Base-by-base conservation (phyloP, 495 filamentous ascomycete genomes). In the Penicillium desertorum region DNA sequence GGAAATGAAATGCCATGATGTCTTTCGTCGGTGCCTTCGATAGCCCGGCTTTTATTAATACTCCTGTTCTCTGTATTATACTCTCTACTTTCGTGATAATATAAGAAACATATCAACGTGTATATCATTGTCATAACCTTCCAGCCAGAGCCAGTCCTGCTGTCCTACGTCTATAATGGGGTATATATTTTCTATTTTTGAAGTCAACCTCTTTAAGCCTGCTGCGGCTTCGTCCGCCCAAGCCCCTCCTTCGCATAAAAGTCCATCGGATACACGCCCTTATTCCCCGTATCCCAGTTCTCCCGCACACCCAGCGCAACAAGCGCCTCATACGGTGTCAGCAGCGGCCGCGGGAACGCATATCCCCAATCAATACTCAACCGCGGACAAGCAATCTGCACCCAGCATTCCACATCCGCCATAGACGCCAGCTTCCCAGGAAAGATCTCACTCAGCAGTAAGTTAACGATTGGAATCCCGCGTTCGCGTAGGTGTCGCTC, bases 291-390 rank as follows among this genome's bases (percentile, higher is more conserved):
- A 11, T 83, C 81, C 93, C 93, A 96, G 51, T 85, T 86, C 57
- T 93, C 80, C 62, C 80, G 83, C 51, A 84, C 83, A 4, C 87
- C 90, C 44, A 98, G 71, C 34, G 90, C 94, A 51, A 98, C 86
- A 48, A 97, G 79, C 25, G 94, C 94, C 73, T 98, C 94, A 61
- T 98, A 97, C 12, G 94, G 93, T 45, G 92, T 98, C 66, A 98
- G 68, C 59, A 98, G 66, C 32, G 94, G 94, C 32, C 89, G 77
- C 5, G 88, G 79, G 71, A 98, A 98, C 14, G 95, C 94, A 76
- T 98, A 98, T 0, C 94, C 94, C 94, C 94, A 98, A 75, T 98
- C 94, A 57, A 98, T 98, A 69, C 91, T 96, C 65, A 98, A 65
- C 27, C 94, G 73, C 8, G 94, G 94, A 77, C 94, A 98, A 9